Base-by-base conservation (phyloP, 2,329 filamentous ascomycete species). In the Xylariales sp. region DNA sequence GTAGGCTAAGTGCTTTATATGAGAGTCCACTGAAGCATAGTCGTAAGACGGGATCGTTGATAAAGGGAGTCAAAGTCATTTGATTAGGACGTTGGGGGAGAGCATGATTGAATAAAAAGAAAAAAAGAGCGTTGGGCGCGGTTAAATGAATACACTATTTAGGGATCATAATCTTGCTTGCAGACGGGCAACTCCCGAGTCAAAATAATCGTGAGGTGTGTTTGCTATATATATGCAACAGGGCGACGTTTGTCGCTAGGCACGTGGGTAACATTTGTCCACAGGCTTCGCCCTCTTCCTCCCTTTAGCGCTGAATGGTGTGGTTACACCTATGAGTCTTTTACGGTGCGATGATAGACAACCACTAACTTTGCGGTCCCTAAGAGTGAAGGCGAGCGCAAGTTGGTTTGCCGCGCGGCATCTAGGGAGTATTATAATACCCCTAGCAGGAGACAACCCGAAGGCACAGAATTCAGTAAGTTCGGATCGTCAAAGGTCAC, bases 401-500 rank as follows among this genome's bases (percentile, higher is more conserved):
- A 18, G 6, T 16, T 18, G n/a, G 23, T 14, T 12, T 41, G 23
- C 34, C 6, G 2, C 9, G 36, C 52, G 39, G 4, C 34, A 3
- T 36, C 1, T 10, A 28, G 52, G 5, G 39, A 4, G 52, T 28
- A 55, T 28, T 28, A 28, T n/a, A 14, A 7, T 23, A 23, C 23
- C 2, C 23, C 23, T 16, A 5, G n/a, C 32, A 43, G 4, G 10
- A 43, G 10, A 14, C 36, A 43, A 4, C 16, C 1, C 3, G 50
- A 39, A 48, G 28, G 28, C 4, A 46, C n/a, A 5, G 30, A 50
- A 39, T 16, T 18, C 12, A 10, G 9, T 30, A 12, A 9, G 16
- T n/a, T 30, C 6, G 16, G 3, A 8, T 55, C 2, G n/a, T 48
- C 30, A n/a, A 54, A 32, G 8, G 23, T 72, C 68, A 75, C 3